phyloP scores from a whole-genome alignment of 1,139 yeast species.

The Arxiozyma slooffiae region DNA sequence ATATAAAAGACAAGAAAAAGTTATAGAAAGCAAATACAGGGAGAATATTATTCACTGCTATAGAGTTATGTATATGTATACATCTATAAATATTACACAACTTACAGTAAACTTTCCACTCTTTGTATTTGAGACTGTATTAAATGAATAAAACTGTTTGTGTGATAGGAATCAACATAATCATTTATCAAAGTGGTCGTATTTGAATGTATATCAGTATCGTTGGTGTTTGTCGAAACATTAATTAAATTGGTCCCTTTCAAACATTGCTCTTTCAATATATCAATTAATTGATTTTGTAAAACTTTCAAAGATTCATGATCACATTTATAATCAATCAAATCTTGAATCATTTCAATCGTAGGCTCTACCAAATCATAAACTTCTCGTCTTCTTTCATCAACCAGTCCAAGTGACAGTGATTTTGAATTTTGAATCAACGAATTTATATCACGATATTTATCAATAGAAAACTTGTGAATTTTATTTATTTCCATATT shows the following conservation, averaged over 20 bases:
- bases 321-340: conserved; percentile 6
- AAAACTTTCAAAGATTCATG: conserved; percentile 1
- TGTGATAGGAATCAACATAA: not conserved
- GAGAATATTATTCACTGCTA: no score
- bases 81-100: no score
- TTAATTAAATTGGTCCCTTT: not conserved
- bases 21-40: no score
- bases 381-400: not conserved
- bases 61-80: not conserved
- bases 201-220: not conserved
- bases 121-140: conserved; percentile 1
- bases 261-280: not conserved
- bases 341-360: conserved; percentile 3
- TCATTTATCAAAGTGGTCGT: not conserved
- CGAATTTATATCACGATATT: not conserved
- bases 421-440: conserved; percentile 4
- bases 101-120: not conserved
- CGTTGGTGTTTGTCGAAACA: not conserved
- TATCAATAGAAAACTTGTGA: not conserved
- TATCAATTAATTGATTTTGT: conserved; percentile 1
- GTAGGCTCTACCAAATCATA: conserved; percentile 4
- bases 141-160: not conserved
- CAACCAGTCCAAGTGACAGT: conserved; percentile 7
- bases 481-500: not conserved
- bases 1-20: no score